Evolutionary conservation across 345 rosid genomes (phyloP).

Genomic region (Eucalyptus curtisii): DNA sequence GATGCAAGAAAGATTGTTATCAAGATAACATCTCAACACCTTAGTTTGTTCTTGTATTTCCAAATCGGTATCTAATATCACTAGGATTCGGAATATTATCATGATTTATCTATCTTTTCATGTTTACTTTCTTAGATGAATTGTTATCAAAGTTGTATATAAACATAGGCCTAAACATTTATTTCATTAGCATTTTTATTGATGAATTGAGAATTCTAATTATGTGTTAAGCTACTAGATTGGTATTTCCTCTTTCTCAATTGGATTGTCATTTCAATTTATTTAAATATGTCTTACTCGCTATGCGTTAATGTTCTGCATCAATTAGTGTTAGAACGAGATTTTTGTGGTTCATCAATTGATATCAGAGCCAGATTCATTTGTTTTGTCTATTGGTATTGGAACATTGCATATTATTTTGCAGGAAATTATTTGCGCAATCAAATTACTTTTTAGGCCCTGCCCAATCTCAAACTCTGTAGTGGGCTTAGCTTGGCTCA

Average conservation of each 20-base stretch:
- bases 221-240: background rate
- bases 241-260: background rate
- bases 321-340: background rate
- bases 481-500: background rate
- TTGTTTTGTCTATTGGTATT: fast-evolving
- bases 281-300: background rate
- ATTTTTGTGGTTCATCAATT: background rate
- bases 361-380: background rate
- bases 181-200: background rate
- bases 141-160: background rate
- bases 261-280: background rate
- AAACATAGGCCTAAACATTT: background rate
- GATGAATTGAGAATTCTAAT: background rate
- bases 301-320: background rate
- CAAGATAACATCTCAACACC: background rate
- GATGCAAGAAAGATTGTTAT: background rate
- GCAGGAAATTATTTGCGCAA: background rate
- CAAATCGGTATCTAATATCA: background rate
- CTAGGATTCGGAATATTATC: background rate
- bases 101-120: background rate
- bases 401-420: background rate
- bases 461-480: background rate
- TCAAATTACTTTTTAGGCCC: background rate
- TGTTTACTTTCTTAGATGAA: background rate
- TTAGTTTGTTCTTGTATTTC: background rate